phyloP scores from a whole-genome alignment of 2,329 filamentous ascomycete genomes.

The Juglanconis juglandina region DNA sequence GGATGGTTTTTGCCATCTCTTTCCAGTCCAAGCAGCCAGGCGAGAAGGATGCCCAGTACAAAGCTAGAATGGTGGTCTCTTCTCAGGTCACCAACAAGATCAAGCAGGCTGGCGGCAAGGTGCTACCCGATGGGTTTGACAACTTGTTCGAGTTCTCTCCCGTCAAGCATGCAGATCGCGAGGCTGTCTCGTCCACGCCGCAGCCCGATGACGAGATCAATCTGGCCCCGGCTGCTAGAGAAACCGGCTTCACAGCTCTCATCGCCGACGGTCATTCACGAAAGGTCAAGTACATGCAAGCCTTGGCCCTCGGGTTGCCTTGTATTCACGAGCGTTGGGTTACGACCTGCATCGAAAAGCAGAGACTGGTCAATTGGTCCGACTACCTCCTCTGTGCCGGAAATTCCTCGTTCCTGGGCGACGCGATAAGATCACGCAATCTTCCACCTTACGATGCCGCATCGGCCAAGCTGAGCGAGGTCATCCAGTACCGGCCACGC shows the following conservation, averaged over 20 bases:
- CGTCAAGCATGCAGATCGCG: slow-evolving; percentile 29
- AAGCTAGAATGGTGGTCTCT: slow-evolving; percentile 35
- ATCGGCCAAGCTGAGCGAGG: slow-evolving; percentile 52
- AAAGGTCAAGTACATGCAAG: slow-evolving; percentile 90
- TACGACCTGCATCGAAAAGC: slow-evolving; percentile 62
- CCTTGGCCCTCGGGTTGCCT: slow-evolving; percentile 82
- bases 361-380: slow-evolving; percentile 66
- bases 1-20: slow-evolving; percentile 86
- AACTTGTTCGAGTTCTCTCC: slow-evolving; percentile 64
- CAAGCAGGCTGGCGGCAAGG: slow-evolving; percentile 63
- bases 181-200: slow-evolving; percentile 22
- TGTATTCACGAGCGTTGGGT: slow-evolving; percentile 84
- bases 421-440: slow-evolving; percentile 72
- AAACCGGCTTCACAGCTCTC: slow-evolving; percentile 74
- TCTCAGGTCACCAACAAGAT: slow-evolving; percentile 58
- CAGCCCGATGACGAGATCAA: slow-evolving; percentile 38
- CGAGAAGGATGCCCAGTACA: slow-evolving; percentile 50
- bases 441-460: slow-evolving; percentile 59
- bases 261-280: slow-evolving; percentile 84
- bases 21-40: slow-evolving; percentile 53
- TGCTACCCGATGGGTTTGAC: slow-evolving; percentile 75
- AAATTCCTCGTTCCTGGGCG: slow-evolving; percentile 70
- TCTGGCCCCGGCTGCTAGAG: slow-evolving; percentile 49
- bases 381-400: slow-evolving; percentile 85
- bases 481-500: slow-evolving; percentile 58